Evolutionary conservation across 2,329 filamentous ascomycete species (phyloP).

Genomic region (Periconia sp.): DNA sequence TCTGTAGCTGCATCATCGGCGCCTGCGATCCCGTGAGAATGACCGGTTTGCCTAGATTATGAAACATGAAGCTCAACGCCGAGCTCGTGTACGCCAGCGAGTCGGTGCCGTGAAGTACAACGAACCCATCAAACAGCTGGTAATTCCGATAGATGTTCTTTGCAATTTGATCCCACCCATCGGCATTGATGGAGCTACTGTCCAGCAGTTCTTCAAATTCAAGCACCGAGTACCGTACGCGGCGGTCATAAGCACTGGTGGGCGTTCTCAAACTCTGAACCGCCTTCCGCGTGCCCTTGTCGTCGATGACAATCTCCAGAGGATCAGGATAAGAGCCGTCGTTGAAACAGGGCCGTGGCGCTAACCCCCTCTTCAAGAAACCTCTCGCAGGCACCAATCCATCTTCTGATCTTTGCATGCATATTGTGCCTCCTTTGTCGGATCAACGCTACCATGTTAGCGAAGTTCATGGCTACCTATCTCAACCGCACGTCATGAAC

Average conservation of each 20-base stretch:
- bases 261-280: conserved; percentile 78
- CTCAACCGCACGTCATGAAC: not conserved
- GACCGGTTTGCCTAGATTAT: conserved; percentile 87
- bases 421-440: conserved; percentile 69
- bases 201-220: conserved; percentile 86
- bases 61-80: conserved; percentile 89
- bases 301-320: conserved; percentile 59
- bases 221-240: conserved; percentile 79
- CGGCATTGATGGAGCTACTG: conserved; percentile 84
- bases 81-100: conserved; percentile 86
- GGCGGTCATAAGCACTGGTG: conserved; percentile 74
- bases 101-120: conserved; percentile 88
- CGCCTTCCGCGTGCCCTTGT: conserved; percentile 49
- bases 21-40: conserved; percentile 73
- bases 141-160: conserved; percentile 81
- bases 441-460: conserved; percentile 6
- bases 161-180: conserved; percentile 84
- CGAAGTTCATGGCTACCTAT: not conserved
- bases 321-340: conserved; percentile 64
- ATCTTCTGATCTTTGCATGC: conserved; percentile 80
- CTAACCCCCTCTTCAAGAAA: conserved; percentile 81
- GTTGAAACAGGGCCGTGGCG: conserved; percentile 82
- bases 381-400: conserved; percentile 73
- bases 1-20: conserved; percentile 87
- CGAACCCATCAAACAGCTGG: conserved; percentile 84